phyloP scores from a whole-genome alignment of 2,329 filamentous ascomycete genomes.

The Apiospora sp. region DNA sequence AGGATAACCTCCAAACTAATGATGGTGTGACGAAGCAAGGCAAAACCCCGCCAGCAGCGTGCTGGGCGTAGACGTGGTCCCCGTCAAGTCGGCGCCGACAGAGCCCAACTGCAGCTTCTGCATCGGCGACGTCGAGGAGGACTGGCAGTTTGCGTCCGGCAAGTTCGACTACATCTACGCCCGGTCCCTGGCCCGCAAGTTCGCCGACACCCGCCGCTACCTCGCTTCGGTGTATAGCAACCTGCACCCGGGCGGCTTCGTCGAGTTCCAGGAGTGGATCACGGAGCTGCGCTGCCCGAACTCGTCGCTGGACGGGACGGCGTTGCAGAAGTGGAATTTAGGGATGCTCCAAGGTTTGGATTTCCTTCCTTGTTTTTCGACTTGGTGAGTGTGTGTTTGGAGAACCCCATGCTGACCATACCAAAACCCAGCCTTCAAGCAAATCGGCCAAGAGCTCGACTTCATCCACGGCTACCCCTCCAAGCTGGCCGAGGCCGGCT shows the following conservation, averaged over 20 bases:
- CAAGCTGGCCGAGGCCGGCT: conserved; percentile 28
- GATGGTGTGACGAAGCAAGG: conserved; percentile 31
- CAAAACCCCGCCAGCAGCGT: conserved; percentile 36
- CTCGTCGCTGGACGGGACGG: conserved; percentile 40
- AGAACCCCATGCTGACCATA: no score
- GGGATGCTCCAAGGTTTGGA: neutral
- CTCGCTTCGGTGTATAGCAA: conserved; percentile 41
- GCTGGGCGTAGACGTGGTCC: conserved; percentile 41
- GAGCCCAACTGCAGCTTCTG: conserved; percentile 40
- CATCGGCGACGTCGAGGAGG: conserved; percentile 32
- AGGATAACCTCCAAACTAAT: neutral
- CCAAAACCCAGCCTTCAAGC: conserved; percentile 30
- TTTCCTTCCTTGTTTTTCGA: no score
- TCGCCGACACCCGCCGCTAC: conserved; percentile 34
- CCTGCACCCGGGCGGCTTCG: conserved; percentile 44
- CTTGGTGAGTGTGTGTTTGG: no score
- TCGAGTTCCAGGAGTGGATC: conserved; percentile 47
- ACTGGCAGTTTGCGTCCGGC: conserved; percentile 35
- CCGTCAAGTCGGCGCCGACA: conserved; percentile 34
- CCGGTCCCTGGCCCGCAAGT: conserved; percentile 38
- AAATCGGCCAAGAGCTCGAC: conserved; percentile 35
- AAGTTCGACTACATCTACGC: conserved; percentile 43
- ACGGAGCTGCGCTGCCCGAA: conserved; percentile 42
- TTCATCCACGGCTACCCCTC: neutral
- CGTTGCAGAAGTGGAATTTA: conserved; percentile 29